Evolutionary conservation across 768 basidiomycete genomes (phyloP), one percentile per base, ranked within the genome.

Genomic region (Boletus sensibilis): DNA sequence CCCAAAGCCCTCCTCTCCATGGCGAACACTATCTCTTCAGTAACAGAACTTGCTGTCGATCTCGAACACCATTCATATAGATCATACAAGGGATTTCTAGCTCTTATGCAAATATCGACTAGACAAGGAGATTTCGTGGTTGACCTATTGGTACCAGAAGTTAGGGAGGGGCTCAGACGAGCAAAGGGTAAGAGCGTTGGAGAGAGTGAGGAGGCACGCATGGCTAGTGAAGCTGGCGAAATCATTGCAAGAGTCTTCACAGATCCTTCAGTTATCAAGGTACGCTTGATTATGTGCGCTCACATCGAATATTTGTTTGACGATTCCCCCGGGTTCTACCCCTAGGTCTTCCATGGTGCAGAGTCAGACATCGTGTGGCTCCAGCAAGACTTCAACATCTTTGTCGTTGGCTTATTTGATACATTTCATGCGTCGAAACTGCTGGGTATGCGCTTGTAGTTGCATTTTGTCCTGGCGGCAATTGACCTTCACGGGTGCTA

Each of bases 291-390:
- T 41, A 8, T 4, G 12, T 23, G 31, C 21, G 9, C 6, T 47
- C 8, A 42, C 4, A 4, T 25, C 10, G 25, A 35, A 31, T 37
- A 20, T 53, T n/a, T 31, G 13, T 48, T 37, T 16, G 18, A 49
- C 14, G 4, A 18, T 55, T 42, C 18, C 49, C 31, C 3, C 50
- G 27, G 43, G 20, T 45, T 16, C 14, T 50, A 7, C 27, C 12
- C 25, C 1, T 56, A 94, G 92, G 88, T 96, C 8, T 86, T 99
- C 58, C 97, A 98, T 72, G 96, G 97, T 27, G 92, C 96, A 1
- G 90, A 94, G 37, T 90, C 87, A 56, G 97, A 99, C 68, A 87
- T 98, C 41, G 76, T 94, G 6, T 98, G 97, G 97, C 81, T 98
- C 18, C 96, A 99, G 69, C 91, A 94, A 71, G 89, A 98, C 68